Evolutionary conservation across 371 early-diverging fungal genomes (phyloP).

Genomic region (Nosema granulosis): DNA sequence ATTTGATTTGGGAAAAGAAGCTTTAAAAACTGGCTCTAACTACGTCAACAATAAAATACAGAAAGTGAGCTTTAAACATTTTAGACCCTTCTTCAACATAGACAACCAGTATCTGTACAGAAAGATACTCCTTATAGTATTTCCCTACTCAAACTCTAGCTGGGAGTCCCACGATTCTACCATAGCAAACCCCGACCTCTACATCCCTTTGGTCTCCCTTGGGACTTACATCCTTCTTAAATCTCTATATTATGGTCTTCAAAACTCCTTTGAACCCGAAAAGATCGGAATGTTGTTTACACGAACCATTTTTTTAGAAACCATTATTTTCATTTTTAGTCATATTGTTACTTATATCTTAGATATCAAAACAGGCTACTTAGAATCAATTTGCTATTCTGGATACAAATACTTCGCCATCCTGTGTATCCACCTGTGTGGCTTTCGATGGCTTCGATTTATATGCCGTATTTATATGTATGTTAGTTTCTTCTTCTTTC

Average conservation of each 20-base stretch:
- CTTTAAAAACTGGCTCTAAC: conserved; percentile 77
- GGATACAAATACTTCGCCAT: conserved; percentile 84
- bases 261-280: conserved; percentile 78
- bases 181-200: conserved; percentile 88
- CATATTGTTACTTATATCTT: conserved; percentile 80
- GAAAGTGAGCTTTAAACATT: conserved; percentile 72
- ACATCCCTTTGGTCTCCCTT: conserved; percentile 88
- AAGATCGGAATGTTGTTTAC: conserved; percentile 78
- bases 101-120: conserved; percentile 81
- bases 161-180: conserved; percentile 62
- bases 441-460: neutral
- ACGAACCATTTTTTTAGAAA: conserved; percentile 74
- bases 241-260: conserved; percentile 72
- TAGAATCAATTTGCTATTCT: conserved; percentile 79
- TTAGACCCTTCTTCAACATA: conserved; percentile 89
- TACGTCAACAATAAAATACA: conserved; percentile 83
- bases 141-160: conserved; percentile 79
- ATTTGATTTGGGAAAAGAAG: conserved; percentile 83
- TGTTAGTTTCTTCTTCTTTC: conserved; percentile 60
- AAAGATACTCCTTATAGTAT: conserved; percentile 79
- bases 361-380: conserved; percentile 74
- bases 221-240: conserved; percentile 83
- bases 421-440: conserved; percentile 31
- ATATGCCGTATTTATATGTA: conserved; percentile 29
- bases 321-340: conserved; percentile 75